Conservation (phyloP, 257 asterid genomes). For the Nicotiana undulata region DNA sequence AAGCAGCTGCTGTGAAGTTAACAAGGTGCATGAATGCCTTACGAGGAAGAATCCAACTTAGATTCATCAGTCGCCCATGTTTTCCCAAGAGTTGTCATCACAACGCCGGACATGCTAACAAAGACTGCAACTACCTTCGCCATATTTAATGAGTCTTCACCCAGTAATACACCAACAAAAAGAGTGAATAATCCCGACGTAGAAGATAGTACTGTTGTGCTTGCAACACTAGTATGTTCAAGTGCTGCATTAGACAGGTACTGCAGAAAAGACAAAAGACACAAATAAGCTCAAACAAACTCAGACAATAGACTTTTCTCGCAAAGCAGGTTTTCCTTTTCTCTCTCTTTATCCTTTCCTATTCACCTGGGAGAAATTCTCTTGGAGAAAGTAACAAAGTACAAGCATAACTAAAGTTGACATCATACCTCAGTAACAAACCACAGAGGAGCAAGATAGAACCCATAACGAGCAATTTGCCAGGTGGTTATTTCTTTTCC, state of each 20-base stretch:
- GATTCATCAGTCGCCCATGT: conserved; percentile 97
- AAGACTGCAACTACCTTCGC: conserved; percentile 83
- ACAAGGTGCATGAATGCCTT: conserved; percentile 23
- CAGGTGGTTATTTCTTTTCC: conserved; percentile 57
- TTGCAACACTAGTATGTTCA: conserved; percentile 98
- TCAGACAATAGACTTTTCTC: not conserved
- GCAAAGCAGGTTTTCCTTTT: not conserved
- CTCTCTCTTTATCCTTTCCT: not conserved
- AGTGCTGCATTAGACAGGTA: conserved; percentile 95
- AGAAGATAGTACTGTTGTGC: conserved; percentile 93
- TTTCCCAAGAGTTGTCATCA: conserved; percentile 91
- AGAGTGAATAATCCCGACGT: conserved; percentile 97
- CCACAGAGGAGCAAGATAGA: conserved; percentile 96
- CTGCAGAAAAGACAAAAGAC: conserved; percentile 34
- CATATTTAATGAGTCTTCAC: conserved; percentile 75
- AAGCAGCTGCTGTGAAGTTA: not conserved
- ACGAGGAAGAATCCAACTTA: conserved; percentile 52
- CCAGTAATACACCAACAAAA: conserved; percentile 82
- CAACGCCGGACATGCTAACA: conserved; percentile 89
- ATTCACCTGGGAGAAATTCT: not conserved
- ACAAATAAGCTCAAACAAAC: conserved; percentile 4
- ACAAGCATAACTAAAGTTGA: not conserved
- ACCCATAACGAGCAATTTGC: conserved; percentile 85
- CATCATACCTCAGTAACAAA: conserved; percentile 74
- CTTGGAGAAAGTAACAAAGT: not conserved